Evolutionary conservation across 305 asterid species (phyloP).

Genomic region (Plantago coronopus): DNA sequence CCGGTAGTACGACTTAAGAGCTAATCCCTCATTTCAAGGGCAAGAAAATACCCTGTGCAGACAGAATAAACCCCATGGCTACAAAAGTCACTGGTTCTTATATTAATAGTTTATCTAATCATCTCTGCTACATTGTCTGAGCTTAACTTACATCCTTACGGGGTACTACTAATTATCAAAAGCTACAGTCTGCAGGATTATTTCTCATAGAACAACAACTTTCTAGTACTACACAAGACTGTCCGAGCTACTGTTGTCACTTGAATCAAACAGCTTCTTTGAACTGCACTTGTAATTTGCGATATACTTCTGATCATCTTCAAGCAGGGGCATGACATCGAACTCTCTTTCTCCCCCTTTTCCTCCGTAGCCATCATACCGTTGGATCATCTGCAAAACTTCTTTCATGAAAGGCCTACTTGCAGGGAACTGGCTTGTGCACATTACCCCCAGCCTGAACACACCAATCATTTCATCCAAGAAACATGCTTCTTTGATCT

Average conservation of each 20-base stretch:
- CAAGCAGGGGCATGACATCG: slow-evolving; percentile 45
- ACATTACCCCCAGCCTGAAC: slow-evolving; percentile 66
- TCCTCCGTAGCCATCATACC: slow-evolving; percentile 17
- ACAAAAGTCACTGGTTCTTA: too few species aligned
- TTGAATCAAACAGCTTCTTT: slow-evolving; percentile 16
- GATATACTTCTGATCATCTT: slow-evolving; percentile 20
- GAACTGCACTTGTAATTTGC: slow-evolving; percentile 16
- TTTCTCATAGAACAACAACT: background rate
- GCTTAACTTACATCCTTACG: too few species aligned
- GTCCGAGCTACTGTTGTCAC: slow-evolving; percentile 19
- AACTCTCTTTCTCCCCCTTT: slow-evolving; percentile 15
- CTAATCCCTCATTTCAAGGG: too few species aligned
- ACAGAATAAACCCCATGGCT: too few species aligned
- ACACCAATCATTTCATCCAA: slow-evolving; percentile 53
- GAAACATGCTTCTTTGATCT: slow-evolving; percentile 42
- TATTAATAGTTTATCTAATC: too few species aligned
- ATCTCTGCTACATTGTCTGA: too few species aligned
- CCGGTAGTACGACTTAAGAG: too few species aligned
- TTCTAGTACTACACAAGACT: slow-evolving; percentile 13
- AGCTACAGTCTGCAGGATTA: background rate
- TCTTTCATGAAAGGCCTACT: slow-evolving; percentile 90
- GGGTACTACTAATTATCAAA: background rate
- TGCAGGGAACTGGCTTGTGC: slow-evolving; percentile 63
- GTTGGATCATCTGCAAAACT: slow-evolving; percentile 52
- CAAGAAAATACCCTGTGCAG: too few species aligned